Percentiles rank a stretch among this genome's conserved stretches.
These are phyloP conservation scores for Trichophyton rubrum DNA, from an alignment of 2,329 filamentous ascomycete genomes.

Conservation along the genomic window DNA sequence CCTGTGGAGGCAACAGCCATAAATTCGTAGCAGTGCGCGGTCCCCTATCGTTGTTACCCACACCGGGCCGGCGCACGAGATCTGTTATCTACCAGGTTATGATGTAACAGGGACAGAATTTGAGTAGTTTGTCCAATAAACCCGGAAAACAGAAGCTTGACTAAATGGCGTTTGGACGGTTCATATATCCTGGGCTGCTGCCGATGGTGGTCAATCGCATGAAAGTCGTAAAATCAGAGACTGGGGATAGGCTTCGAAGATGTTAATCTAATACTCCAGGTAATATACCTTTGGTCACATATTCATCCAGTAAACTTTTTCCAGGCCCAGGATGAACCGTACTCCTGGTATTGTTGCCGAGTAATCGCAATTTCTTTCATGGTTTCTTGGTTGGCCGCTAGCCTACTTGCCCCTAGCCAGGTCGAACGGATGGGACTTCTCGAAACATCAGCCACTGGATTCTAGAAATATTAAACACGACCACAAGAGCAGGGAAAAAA, in stretches of 20 bases:
- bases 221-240: neutral
- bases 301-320: slow-evolving; percentile 48
- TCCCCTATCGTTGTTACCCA: neutral
- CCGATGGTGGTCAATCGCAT: neutral
- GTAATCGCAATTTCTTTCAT: slow-evolving; percentile 62
- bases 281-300: neutral
- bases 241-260: neutral
- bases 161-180: neutral
- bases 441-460: neutral
- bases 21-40: neutral
- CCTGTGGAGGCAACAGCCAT: neutral
- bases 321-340: slow-evolving; percentile 62
- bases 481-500: neutral
- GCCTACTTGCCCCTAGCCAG: slow-evolving; percentile 71
- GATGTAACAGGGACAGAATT: neutral
- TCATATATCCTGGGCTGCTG: neutral
- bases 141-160: neutral
- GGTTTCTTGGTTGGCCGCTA: slow-evolving; percentile 56
- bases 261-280: neutral
- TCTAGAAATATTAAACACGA: slow-evolving; percentile 1
- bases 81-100: slow-evolving; percentile 1
- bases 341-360: slow-evolving; percentile 78
- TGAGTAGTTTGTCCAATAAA: neutral
- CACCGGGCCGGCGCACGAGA: neutral
- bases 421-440: slow-evolving; percentile 58